Evolutionary conservation across 345 rosid genomes (phyloP), one percentile per base, ranked within the genome.

Genomic region (Streptanthus diversifolius): DNA sequence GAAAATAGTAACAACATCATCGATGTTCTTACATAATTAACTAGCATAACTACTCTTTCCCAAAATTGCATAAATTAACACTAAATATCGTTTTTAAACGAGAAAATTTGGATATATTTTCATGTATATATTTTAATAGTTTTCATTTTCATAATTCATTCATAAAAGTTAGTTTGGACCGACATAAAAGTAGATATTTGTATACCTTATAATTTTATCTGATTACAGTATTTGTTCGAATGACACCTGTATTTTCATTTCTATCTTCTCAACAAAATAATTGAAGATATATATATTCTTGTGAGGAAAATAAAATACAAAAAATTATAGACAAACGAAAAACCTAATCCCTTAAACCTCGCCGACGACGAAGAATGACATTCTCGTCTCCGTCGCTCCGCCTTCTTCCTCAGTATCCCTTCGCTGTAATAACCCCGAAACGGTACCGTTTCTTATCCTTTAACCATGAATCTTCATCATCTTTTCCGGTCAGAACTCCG

Each of bases 311-410:
- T 8, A 9, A 22, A 45, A 45, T 6, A 63, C 3, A 29, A 43
- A 12, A 45, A 48, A 30, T 19, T 19, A 57, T 8, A 51, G 5
- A 30, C 25, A 59, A 75, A 47, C 35, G 53, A 45, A 70, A 76
- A 33, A 33, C 80, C 80, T 76, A 63, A 76, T 76, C 76, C 74
- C 41, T 68, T 73, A 78, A 78, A 78, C 81, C 78, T 73, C 75
- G 11, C 71, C 73, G 75, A 30, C 74, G 71, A 72, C 65, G 37
- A 3, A 57, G 22, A 52, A 86, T 88, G 90, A 75, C 87, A 13
- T 52, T 83, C n/a, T 63, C 88, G 7, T 80, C 83, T 60, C 57
- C 83, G 59, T 63, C 71, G 45, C 78, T 80, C 30, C 83, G 24
- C 39, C 82, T 71, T 35, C 83, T 77, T 55, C 79, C 82, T 67